Percentiles rank a stretch among this genome's conserved stretches.
phyloP scores from a whole-genome alignment of 2,329 filamentous ascomycete species.

The Hypomyces rosellus region DNA sequence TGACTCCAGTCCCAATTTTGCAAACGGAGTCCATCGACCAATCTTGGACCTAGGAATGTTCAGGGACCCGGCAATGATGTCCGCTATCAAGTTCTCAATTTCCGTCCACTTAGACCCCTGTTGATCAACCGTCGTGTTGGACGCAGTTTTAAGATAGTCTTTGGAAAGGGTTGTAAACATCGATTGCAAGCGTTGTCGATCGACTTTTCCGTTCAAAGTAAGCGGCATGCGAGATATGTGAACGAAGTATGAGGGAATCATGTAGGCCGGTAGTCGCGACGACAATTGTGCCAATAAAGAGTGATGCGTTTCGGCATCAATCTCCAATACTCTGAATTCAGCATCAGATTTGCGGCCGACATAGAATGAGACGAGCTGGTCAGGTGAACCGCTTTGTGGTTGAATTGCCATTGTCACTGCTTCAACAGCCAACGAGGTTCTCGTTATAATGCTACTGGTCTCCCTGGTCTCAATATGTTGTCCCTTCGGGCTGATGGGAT shows the following conservation, averaged over 20 bases:
- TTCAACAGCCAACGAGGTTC: slow-evolving; percentile 46
- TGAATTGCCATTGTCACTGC: slow-evolving; percentile 57
- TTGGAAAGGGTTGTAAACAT: slow-evolving; percentile 41
- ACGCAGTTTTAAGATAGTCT: slow-evolving; percentile 35
- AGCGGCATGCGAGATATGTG: slow-evolving; percentile 64
- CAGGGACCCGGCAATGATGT: slow-evolving; percentile 46
- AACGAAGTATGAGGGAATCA: slow-evolving; percentile 70
- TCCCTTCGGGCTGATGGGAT: slow-evolving; percentile 76
- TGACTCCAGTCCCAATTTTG: slow-evolving; percentile 75
- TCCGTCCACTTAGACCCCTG: slow-evolving; percentile 42
- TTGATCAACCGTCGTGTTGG: slow-evolving; percentile 22
- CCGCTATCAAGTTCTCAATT: slow-evolving; percentile 50
- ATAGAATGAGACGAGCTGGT: slow-evolving; percentile 65
- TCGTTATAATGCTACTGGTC: slow-evolving; percentile 58
- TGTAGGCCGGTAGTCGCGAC: slow-evolving; percentile 61
- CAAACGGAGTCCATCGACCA: slow-evolving; percentile 63
- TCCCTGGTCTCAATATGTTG: slow-evolving; percentile 75
- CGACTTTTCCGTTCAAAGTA: slow-evolving; percentile 69
- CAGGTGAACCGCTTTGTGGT: slow-evolving; percentile 28
- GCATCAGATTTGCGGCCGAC: slow-evolving; percentile 35
- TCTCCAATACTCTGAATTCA: slow-evolving; percentile 31
- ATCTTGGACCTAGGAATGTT: slow-evolving; percentile 41
- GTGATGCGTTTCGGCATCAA: slow-evolving; percentile 29
- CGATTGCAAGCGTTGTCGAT: slow-evolving; percentile 48
- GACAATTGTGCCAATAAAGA: slow-evolving; percentile 50